phyloP scores from a whole-genome alignment of 148 eudicot genomes.

The Fagopyrum tataricum region DNA sequence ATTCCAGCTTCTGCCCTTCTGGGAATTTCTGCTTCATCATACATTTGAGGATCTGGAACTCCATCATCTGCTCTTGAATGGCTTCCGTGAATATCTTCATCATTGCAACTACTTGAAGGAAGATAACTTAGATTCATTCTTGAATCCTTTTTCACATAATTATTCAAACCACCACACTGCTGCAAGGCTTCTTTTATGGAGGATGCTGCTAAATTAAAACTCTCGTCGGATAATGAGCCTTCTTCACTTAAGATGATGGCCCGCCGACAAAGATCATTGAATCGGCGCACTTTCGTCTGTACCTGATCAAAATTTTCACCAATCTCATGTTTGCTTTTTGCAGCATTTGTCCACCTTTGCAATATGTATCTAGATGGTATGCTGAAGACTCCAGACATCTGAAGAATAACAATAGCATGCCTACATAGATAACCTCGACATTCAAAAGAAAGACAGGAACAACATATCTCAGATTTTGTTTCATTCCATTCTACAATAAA shows the following conservation, averaged over 20 bases:
- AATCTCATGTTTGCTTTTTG: slow-evolving; percentile 45
- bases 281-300: slow-evolving; percentile 50
- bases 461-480: slow-evolving; percentile 40
- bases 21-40: slow-evolving; percentile 20
- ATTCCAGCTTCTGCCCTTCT: slow-evolving; percentile 30
- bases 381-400: slow-evolving; percentile 63
- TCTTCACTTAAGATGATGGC: slow-evolving; percentile 63
- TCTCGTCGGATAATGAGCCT: slow-evolving; percentile 55
- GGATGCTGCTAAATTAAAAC: slow-evolving; percentile 37
- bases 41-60: slow-evolving; percentile 19
- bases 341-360: slow-evolving; percentile 71
- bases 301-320: slow-evolving; percentile 43
- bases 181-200: slow-evolving; percentile 45
- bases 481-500: slow-evolving; percentile 51
- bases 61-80: slow-evolving; percentile 21
- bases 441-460: slow-evolving; percentile 61
- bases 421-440: slow-evolving; percentile 53
- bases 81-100: slow-evolving; percentile 31
- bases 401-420: slow-evolving; percentile 60
- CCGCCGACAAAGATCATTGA: slow-evolving; percentile 55
- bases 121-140: slow-evolving; percentile 19
- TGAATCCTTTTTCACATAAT: slow-evolving; percentile 25
- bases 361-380: slow-evolving; percentile 50
- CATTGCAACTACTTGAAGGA: slow-evolving; percentile 21
- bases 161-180: slow-evolving; percentile 34